Evolutionary conservation across 169 alveolate species (phyloP), one percentile per base, ranked within the genome.

Genomic region (Eimeria falciformis): DNA sequence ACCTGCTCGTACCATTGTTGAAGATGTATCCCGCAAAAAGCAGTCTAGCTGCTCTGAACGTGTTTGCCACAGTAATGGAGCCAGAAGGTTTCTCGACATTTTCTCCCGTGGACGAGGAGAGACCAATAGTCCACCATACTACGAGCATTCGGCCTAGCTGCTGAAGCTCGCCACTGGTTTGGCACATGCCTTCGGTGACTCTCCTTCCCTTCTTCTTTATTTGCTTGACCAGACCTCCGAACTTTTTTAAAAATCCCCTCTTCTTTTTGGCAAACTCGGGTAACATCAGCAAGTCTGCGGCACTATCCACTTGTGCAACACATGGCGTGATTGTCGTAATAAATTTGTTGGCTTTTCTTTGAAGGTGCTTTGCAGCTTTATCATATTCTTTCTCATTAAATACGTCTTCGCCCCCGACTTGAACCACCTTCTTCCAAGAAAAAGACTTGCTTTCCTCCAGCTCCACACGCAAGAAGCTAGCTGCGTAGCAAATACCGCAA

Each of bases 1-100:
- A 14, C 90, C 90, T 81, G 58, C 18, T 21, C 90, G 62, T 12
- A 81, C 90, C 90, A 81, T 81, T 81, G 55, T 81, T 53, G 43
- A 81, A 81, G 47, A 81, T 4, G 58, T 55, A 65, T 18, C 25
- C 27, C 3, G 90, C 77, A 46, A 81, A 81, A 21, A 33, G 37
- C 43, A 81, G 25, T 23, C 90, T 58, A 56, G 90, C 90, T 12
- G 45, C 27, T 11, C 29, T 55, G 77, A 81, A 81, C 23, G 90
- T 81, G 21, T 12, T 25, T 29, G 90, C 77, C 55, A 45, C 50
- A 25, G n/a, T 23, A 47, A 47, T 50, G 50, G 50, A 37, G 62
- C 33, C 25, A 21, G 4, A 18, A 3, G 58, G 3, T 56, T 40
- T 21, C 29, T 29, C 1, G 53, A 37, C 25, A n/a, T n/a, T n/a